A percentile compares a stretch with the other conserved stretches of the same genome.
These are phyloP conservation scores for Naegleria lovaniensis DNA, from an alignment of 208 protist species.

Conservation along the genomic window DNA sequence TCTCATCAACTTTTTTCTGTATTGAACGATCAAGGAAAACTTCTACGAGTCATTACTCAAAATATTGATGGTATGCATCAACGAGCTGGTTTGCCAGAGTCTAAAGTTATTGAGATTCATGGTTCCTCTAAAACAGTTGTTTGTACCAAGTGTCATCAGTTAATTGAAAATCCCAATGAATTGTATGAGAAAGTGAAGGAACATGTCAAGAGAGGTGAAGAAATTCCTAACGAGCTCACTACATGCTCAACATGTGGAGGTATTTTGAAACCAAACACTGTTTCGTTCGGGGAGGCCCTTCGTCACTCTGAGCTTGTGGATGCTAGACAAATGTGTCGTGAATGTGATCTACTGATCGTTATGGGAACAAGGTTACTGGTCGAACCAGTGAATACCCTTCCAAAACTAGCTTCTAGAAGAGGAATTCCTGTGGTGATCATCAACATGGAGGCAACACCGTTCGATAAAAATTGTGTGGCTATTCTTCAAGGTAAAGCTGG, in stretches of 20 bases:
- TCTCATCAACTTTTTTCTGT: conserved; percentile 40
- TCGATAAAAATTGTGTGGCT: background rate
- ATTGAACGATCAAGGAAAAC: conserved; percentile 28
- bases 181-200: conserved; percentile 19
- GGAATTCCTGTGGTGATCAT: background rate
- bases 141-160: conserved; percentile 39
- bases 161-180: background rate
- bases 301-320: background rate
- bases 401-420: background rate
- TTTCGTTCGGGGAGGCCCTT: conserved; percentile 32
- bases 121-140: conserved; percentile 32
- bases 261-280: conserved; percentile 35
- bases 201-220: background rate
- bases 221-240: background rate
- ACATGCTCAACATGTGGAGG: conserved; percentile 25
- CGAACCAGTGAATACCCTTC: conserved; percentile 33
- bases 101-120: conserved; percentile 48
- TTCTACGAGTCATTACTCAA: conserved; percentile 47
- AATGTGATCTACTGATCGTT: conserved; percentile 26
- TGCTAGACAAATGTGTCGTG: conserved; percentile 12
- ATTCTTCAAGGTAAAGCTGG: background rate
- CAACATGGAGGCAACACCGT: background rate
- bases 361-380: conserved; percentile 32
- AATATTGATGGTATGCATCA: conserved; percentile 57
- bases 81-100: conserved; percentile 36